Percentiles rank a stretch among this genome's conserved stretches.
Evolutionary conservation across 2,329 filamentous ascomycete genomes (phyloP).

Genomic region (Bretziella fagacearum): DNA sequence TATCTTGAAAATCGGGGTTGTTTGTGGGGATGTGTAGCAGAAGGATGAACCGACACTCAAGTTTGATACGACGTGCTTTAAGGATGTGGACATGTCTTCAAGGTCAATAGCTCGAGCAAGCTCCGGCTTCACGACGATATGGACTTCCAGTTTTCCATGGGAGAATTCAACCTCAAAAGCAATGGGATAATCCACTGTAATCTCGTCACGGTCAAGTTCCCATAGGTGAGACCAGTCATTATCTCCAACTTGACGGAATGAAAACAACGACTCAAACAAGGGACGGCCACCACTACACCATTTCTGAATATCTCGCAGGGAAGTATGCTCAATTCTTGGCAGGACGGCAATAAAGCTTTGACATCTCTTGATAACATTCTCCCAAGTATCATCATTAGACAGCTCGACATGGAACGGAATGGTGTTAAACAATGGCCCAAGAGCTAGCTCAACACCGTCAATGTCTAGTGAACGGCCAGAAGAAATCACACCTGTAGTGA

Average conservation of each 20-base stretch:
- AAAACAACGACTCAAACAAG: conserved; percentile 68
- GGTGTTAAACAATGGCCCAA: conserved; percentile 84
- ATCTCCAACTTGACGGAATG: conserved; percentile 44
- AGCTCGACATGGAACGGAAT: conserved; percentile 46
- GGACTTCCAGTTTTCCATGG: neutral
- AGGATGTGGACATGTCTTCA: neutral
- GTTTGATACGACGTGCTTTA: neutral
- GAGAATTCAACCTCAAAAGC: conserved; percentile 47
- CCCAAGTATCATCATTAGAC: conserved; percentile 32
- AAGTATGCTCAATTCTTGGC: conserved; percentile 60
- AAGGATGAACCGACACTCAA: too few species aligned
- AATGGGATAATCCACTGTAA: conserved; percentile 52
- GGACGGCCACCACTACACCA: conserved; percentile 47
- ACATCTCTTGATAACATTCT: conserved; percentile 41
- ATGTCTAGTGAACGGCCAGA: conserved; percentile 62
- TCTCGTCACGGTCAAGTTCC: conserved; percentile 31
- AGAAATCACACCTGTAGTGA: conserved; percentile 55
- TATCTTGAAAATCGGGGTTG: too few species aligned
- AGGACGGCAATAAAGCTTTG: conserved; percentile 54
- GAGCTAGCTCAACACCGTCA: conserved; percentile 44
- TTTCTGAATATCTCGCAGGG: conserved; percentile 64
- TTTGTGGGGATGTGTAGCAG: too few species aligned
- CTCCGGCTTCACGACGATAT: neutral
- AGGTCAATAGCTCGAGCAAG: neutral
- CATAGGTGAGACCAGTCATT: conserved; percentile 30